phyloP scores from a whole-genome alignment of 129 eudicot species.

The Artemisia tridentata region DNA sequence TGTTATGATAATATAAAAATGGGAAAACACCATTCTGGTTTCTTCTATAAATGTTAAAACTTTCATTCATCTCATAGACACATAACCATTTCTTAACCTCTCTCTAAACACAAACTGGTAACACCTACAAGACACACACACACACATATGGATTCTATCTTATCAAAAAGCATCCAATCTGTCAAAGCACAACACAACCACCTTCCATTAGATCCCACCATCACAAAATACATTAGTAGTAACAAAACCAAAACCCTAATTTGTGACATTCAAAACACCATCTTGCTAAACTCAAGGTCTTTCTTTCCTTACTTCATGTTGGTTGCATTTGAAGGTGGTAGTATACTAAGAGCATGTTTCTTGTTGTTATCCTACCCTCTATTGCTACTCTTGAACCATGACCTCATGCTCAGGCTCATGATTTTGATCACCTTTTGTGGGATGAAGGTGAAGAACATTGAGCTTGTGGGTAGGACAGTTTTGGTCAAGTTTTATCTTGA shows the following conservation, averaged over 20 bases:
- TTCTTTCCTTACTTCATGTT: conserved; percentile 92
- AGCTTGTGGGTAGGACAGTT: conserved; percentile 61
- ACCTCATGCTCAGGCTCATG: conserved; percentile 51
- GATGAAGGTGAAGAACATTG: conserved; percentile 48
- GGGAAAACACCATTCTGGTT: no score
- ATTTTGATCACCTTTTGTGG: conserved; percentile 76
- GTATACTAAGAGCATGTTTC: conserved; percentile 53
- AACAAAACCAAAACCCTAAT: conserved; percentile 46
- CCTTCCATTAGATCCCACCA: conserved; percentile 31
- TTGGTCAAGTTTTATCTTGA: conserved; percentile 85
- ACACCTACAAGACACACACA: no score
- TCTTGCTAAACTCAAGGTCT: conserved; percentile 52
- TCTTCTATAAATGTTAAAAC: no score
- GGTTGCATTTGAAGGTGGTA: conserved; percentile 84
- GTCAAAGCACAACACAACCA: conserved; percentile 31
- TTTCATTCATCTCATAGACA: no score
- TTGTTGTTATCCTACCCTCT: conserved; percentile 54
- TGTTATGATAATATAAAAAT: no score
- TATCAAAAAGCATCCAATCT: conserved; percentile 34
- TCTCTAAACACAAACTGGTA: no score
- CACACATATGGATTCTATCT: conserved; percentile 12
- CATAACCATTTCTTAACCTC: no score
- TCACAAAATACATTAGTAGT: conserved; percentile 39
- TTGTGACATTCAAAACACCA: conserved; percentile 59
- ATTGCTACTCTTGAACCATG: conserved; percentile 42